phyloP scores from a whole-genome alignment of 306 rosid species.

The barrel medic (Medicago truncatula) region MtrunA17r5.0-ANR NC_053042.1:3311501-3312000 shows the following conservation, averaged over 20 bases:
- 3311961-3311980: conserved; percentile 48
- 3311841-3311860: background rate
- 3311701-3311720: conserved; percentile 34
- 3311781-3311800: conserved; percentile 90
- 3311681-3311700: conserved; percentile 32
- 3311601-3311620: conserved; percentile 28
- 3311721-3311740: conserved; percentile 84
- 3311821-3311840: conserved; percentile 19
- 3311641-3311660: conserved; percentile 21
- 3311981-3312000: conserved; percentile 85
- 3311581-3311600: conserved; percentile 20
- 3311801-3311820: conserved; percentile 68
- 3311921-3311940: conserved; percentile 24
- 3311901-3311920: conserved; percentile 21
- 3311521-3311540: conserved; percentile 22
- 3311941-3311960: conserved; percentile 11
- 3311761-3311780: conserved; percentile 97
- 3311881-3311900: conserved; percentile 1
- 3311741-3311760: conserved; percentile 98
- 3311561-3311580: conserved; percentile 22
- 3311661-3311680: conserved; percentile 26
- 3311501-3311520: background rate
- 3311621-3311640: conserved; percentile 13
- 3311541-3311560: background rate
- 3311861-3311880: background rate